Base-by-base conservation (phyloP, 495 filamentous ascomycete species). In the Aspergillus panamensis region DNA sequence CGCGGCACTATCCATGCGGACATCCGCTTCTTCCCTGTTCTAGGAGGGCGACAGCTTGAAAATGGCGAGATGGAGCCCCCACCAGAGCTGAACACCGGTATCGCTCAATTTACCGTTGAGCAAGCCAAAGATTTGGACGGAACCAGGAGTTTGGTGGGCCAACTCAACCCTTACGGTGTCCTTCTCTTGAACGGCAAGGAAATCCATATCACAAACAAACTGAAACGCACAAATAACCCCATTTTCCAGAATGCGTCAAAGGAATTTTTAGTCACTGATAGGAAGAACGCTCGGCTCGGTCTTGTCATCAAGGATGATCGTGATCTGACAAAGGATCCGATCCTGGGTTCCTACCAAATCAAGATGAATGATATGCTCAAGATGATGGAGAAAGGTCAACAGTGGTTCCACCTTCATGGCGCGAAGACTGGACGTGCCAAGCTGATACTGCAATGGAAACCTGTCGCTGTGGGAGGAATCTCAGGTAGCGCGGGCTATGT, bases 181-280 rank as follows among this genome's bases (percentile, higher is more conserved):
- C 79, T 97, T 25, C 79, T 95, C 5, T 80, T 99, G 57, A 97
- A 99, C 67, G 87, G 88, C 25, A 96, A 92, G 73, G 86, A 92
- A 62, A 82, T 97, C 13, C 88, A 92, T 61, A 80, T 79, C 44
- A 92, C 91, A 30, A 88, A 88, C 70, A 96, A 89, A 65, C 80
- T 96, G 58, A 97, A 97, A 80, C 87, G 93, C 30, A 96, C 90
- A 53, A 99, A 97, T 76, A 92, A 94, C 66, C 94, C 94, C 7
- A 87, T 97, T 59, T 99, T 89, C 84, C 87, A 91, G 37, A 83
- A 96, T 66, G 88, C 87, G 2, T 87, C 86, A 56, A 96, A 96
- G 74, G 94, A 97, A 66, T 81, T 97, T 61, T 80, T 99, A 54
- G 88, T 99, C 65, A 96, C 92, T 0, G 90, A 99, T 67, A 84